Conservation (phyloP, 2,329 filamentous ascomycete genomes). For the Didymella glomerata region DNA sequence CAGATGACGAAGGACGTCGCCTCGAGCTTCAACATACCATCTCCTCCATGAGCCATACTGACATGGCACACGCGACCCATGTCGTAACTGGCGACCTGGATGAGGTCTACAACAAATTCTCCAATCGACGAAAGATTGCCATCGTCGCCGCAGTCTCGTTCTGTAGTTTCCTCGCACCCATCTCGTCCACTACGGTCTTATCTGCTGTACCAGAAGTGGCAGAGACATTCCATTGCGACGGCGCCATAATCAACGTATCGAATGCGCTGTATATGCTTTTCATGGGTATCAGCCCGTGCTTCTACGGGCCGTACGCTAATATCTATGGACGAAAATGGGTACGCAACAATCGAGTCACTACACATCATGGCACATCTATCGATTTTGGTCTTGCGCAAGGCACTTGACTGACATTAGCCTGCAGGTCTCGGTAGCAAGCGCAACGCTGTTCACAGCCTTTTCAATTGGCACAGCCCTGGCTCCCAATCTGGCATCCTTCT, state of each 20-base stretch:
- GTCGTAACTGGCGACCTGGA: slow-evolving; percentile 52
- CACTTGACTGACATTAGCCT: slow-evolving; percentile 24
- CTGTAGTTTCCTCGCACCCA: slow-evolving; percentile 78
- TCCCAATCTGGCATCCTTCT: slow-evolving; percentile 75
- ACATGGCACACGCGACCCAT: slow-evolving; percentile 41
- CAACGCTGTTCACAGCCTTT: slow-evolving; percentile 70
- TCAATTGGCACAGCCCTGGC: slow-evolving; percentile 77
- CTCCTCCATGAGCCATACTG: slow-evolving; percentile 44
- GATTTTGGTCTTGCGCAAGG: background rate
- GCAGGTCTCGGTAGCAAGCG: slow-evolving; percentile 67
- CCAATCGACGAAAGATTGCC: slow-evolving; percentile 67
- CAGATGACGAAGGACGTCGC: slow-evolving; percentile 27
- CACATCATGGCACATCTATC: background rate
- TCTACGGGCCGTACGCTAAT: slow-evolving; percentile 74
- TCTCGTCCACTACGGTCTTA: slow-evolving; percentile 76
- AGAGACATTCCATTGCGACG: slow-evolving; percentile 68
- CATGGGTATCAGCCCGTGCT: slow-evolving; percentile 70
- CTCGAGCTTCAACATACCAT: slow-evolving; percentile 45
- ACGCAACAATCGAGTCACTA: slow-evolving; percentile 28
- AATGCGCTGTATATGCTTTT: slow-evolving; percentile 79
- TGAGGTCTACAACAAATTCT: slow-evolving; percentile 70
- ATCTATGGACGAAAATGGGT: slow-evolving; percentile 61
- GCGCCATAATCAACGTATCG: slow-evolving; percentile 74
- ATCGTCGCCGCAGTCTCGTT: slow-evolving; percentile 76
- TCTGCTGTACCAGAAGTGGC: slow-evolving; percentile 79